These are phyloP conservation scores for Takashimella koratensis DNA, from an alignment of 1,284 basidiomycete species.

Conservation along the genomic window DNA sequence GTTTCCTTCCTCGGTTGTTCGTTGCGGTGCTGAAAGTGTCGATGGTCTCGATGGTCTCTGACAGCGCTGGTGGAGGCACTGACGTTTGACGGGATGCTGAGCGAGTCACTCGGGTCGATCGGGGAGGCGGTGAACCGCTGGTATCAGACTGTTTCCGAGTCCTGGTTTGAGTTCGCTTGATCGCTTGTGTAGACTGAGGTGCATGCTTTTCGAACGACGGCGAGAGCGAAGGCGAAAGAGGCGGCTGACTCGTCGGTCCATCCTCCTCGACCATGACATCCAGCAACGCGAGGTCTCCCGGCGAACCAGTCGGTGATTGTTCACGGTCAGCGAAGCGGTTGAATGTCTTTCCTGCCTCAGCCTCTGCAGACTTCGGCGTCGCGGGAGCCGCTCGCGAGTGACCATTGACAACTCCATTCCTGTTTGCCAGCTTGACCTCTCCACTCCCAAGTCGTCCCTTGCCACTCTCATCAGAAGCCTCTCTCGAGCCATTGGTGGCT, in stretches of 20 bases:
- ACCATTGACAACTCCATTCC: neutral
- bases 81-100: neutral
- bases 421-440: neutral
- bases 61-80: too few species aligned
- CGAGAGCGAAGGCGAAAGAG: neutral
- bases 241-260: neutral
- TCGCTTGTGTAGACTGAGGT: neutral
- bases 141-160: neutral
- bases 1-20: too few species aligned
- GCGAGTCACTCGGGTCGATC: neutral
- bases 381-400: neutral
- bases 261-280: conserved; percentile 17
- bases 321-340: neutral
- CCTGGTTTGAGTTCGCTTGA: neutral
- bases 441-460: too few species aligned
- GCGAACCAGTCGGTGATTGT: neutral
- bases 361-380: neutral
- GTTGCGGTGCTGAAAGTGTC: too few species aligned
- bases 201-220: neutral
- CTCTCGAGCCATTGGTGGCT: neutral
- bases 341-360: neutral
- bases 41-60: too few species aligned
- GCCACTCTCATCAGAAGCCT: too few species aligned
- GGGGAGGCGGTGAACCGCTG: neutral
- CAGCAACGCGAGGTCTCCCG: conserved; percentile 12